Base-by-base conservation (phyloP, 2,329 filamentous ascomycete species). In the Chaetomium sp. region DNA sequence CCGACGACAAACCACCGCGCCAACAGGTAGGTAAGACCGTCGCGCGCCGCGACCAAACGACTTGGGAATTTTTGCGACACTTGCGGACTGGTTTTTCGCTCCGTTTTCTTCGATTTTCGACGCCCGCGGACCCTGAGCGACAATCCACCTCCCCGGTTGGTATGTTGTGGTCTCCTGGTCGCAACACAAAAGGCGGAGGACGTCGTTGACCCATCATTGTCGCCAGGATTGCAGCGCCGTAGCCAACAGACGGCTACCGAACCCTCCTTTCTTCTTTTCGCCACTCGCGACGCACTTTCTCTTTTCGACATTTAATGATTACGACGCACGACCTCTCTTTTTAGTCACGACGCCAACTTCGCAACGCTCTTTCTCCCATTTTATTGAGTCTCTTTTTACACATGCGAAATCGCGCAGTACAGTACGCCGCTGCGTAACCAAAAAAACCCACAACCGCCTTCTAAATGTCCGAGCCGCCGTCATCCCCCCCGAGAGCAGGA, bases 401-500 rank as follows among this genome's bases (percentile, higher is more conserved):
- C 57, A 64, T 64, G 62, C 61, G 49, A 56, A 38, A 51, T 52
- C 50, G 54, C 59, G 49, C 53, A 43, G 41, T 41, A 8, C 45
- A 53, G 35, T 50, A 43, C 56, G 52, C 41, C 56, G 47, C 55
- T 35, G 52, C 47, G 40, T 60, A 59, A 57, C 57, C 56, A 51
- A 48, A 27, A 27, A 27, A 27, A 27, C 2, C 3, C 19, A 3
- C 19, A 27, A 27, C 19, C 19, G 3, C 19, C 19, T 27, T 14
- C 58, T 57, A 61, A 56, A 84, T 83, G 79, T 74, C 76, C 58
- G 82, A 85, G 67, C 76, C 78, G 63, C 81, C 82, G 5, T 86
- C 83, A 5, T 86, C 83, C 49, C 83, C 83, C 52, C 81, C 81
- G 9, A 74, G 73, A 66, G 79, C 77, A 66, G 71, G 74, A 52